Evolutionary conservation across 2,329 filamentous ascomycete species (phyloP), one percentile per base, ranked within the genome.

Genomic region (Sordariomycetes sp.): DNA sequence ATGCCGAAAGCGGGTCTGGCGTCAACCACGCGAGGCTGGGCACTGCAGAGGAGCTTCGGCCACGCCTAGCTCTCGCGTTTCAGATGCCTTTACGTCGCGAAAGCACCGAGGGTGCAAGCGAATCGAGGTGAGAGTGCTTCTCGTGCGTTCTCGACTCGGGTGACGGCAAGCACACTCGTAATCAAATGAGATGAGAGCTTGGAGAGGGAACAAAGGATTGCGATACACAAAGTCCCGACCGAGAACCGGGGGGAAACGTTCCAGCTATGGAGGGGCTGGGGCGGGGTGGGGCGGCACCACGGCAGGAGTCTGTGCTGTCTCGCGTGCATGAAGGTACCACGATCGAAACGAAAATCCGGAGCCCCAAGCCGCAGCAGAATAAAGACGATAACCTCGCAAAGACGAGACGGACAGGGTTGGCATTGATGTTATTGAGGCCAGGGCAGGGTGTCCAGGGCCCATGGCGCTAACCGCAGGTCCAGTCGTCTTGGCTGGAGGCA

Each of bases 131-230:
- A 32, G 4, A 32, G 28, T 32, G 28, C 8, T 32, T 32, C 28
- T 32, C 17, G 36, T 39, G 36, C 22, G 20, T 50, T 20, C 17
- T 15, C 17, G 13, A 50, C 54, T 25, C 25, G 8, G 45, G n/a
- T 22, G 20, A 50, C 45, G 45, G n/a, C 45, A 50, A 50, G 45
- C 48, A 34, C 35, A 12, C 55, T 25, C 55, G 55, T 56, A 45
- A 56, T 32, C 55, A 25, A 12, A 32, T 8, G 10, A 22, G 55
- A 56, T 56, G 52, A 56, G 55, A 45, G 55, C 55, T 39, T 32
- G 45, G 55, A 28, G 10, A 24, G 3, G 28, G 20, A 36, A 39
- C 55, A 56, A 22, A 22, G 55, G 55, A 32, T 52, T 12, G 20
- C 8, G 53, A 55, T 55, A 56, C 45, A 34, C 53, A 55, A 13